Evolutionary conservation across 2,329 filamentous ascomycete genomes (phyloP).

Genomic region (Aspergillus sp.): DNA sequence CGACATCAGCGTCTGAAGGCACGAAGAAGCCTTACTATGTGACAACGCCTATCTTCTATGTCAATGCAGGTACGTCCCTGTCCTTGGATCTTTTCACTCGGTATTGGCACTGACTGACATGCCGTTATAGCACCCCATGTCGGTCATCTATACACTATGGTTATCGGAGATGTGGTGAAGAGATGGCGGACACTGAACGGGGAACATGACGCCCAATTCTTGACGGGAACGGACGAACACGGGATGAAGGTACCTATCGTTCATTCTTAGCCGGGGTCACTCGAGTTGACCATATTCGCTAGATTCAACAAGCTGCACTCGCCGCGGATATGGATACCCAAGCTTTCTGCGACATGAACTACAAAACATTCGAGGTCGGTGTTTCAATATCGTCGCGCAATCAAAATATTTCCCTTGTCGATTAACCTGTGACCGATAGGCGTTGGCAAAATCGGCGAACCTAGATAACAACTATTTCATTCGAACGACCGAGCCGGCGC

Average conservation of each 20-base stretch:
- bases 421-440: constrained; percentile 30
- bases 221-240: constrained; percentile 95
- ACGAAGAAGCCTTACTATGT: constrained; percentile 82
- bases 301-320: constrained; percentile 80
- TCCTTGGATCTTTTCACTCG: not conserved
- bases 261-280: not conserved
- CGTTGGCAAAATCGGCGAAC: constrained; percentile 67
- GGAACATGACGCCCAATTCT: constrained; percentile 64
- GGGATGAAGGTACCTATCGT: constrained; percentile 73
- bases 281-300: constrained; percentile 16
- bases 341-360: constrained; percentile 83
- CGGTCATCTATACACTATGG: constrained; percentile 90
- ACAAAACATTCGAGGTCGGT: constrained; percentile 68
- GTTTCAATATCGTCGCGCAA: not conserved
- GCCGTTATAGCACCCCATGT: constrained; percentile 77
- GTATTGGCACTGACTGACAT: not conserved
- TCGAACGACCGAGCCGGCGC: constrained; percentile 80
- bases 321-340: constrained; percentile 71
- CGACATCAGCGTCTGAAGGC: constrained; percentile 25
- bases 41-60: constrained; percentile 97
- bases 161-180: constrained; percentile 87
- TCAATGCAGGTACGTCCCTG: constrained; percentile 73
- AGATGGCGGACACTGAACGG: constrained; percentile 82
- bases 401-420: not conserved
- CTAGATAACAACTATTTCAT: constrained; percentile 85